Evolutionary conservation across 192 early-diverging fungal genomes (phyloP).

Genomic region (Mortierella antarctica): DNA sequence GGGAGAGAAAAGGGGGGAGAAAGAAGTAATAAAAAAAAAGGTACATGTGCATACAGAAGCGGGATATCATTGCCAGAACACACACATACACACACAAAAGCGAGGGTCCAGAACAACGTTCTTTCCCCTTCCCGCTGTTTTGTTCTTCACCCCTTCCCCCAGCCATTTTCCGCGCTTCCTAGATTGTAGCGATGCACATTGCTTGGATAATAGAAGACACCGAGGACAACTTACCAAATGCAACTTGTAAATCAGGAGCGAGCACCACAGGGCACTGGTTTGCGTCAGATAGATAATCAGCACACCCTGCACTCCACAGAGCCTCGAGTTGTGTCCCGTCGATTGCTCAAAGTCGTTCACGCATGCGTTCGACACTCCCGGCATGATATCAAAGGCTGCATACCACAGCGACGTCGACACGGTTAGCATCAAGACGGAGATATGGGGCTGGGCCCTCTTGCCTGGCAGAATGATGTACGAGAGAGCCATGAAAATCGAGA

Average conservation of each 20-base stretch:
- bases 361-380: conserved; percentile 42
- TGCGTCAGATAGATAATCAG: conserved; percentile 47
- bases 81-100: no score
- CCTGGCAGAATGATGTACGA: conserved; percentile 43
- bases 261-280: conserved; percentile 46
- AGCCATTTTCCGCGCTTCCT: no score
- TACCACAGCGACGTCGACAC: conserved; percentile 42
- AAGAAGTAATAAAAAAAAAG: no score
- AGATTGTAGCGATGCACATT: no score
- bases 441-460: conserved; percentile 44
- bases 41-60: no score
- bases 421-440: conserved; percentile 43
- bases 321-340: conserved; percentile 31
- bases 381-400: conserved; percentile 45
- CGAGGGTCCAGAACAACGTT: no score
- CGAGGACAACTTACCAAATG: conserved; percentile 31
- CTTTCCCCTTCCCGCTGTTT: no score
- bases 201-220: no score
- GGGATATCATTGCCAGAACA: no score
- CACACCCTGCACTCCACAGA: conserved; percentile 41
- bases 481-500: conserved; percentile 36
- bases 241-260: conserved; percentile 43
- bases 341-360: conserved; percentile 47
- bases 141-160: no score
- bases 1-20: no score